Evolutionary conservation across 768 basidiomycete species (phyloP).

Genomic region (Tephrocybe rancida): DNA sequence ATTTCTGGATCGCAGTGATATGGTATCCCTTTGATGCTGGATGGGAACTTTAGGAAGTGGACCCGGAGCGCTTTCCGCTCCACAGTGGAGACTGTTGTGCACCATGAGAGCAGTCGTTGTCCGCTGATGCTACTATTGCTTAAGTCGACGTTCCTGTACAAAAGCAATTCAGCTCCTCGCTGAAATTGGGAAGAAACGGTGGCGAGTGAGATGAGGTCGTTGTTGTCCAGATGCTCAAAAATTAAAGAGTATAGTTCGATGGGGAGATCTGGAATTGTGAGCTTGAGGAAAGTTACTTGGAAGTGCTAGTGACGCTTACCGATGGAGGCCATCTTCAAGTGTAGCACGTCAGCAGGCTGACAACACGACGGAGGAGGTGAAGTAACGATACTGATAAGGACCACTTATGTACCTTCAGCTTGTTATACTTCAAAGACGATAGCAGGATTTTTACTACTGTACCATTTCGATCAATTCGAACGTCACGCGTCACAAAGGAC

Average conservation of each 20-base stretch:
- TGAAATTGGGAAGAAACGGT: background rate
- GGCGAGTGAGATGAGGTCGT: background rate
- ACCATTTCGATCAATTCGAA: too few relatives aligned
- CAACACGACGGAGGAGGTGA: too few relatives aligned
- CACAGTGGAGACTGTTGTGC: background rate
- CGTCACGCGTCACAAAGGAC: too few relatives aligned
- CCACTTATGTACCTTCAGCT: too few relatives aligned
- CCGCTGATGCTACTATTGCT: background rate
- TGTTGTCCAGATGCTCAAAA: background rate
- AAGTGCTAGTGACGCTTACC: too few relatives aligned
- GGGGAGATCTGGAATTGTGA: too few relatives aligned
- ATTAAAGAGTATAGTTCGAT: background rate
- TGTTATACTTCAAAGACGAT: too few relatives aligned
- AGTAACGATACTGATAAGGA: too few relatives aligned
- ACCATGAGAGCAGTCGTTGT: background rate
- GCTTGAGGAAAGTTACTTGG: too few relatives aligned
- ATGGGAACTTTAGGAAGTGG: background rate
- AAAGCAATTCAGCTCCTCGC: background rate
- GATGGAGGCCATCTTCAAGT: too few relatives aligned
- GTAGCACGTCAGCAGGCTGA: too few relatives aligned
- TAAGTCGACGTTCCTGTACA: background rate
- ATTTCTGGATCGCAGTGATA: background rate
- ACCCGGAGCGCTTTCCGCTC: background rate
- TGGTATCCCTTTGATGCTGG: background rate
- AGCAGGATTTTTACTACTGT: too few relatives aligned